Base-by-base conservation (phyloP, 768 basidiomycete genomes). In the Leccinum aurantiacum region DNA sequence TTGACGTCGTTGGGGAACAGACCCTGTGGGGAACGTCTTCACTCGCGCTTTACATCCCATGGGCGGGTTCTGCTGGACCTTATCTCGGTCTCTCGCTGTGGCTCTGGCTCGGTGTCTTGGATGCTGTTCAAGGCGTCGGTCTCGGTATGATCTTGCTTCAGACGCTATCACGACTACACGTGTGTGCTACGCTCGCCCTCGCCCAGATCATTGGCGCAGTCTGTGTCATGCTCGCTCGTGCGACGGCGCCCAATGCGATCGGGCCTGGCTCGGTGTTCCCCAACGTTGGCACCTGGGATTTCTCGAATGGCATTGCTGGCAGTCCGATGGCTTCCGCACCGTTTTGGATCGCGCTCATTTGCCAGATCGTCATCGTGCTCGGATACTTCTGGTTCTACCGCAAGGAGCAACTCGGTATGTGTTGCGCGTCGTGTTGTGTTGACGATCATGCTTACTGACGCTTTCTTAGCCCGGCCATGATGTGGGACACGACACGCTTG, bases 371-470 rank as follows among this genome's bases (percentile, higher is more conserved):
- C 65, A 93, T 96, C 69, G 92, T 95, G 59, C 75, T 88, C 61
- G 94, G 94, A 22, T 96, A 96, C 78, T 94, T 95, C 80, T 91
- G 91, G 91, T 95, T 96, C 84, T 96, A 95, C 76, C 87, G 94
- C 74, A 94, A 93, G 77, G 94, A 96, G 76, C 94, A 96, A 73
- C 84, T 96, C 61, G 75, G 90, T 90, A 71, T 55, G 89, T 53
- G 2, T 15, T 25, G 6, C 10, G 6, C 10, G 11, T 59, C 14
- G 2, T 22, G 3, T 1, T 24, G 1, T 4, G 2, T 6, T n/a
- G 25, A 22, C 8, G 31, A 31, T n/a, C 2, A 31, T n/a, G 27
- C 6, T 35, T 31, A 35, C n/a, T 60, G 60, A 60, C 50, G 10
- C 14, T 6, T 27, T 10, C 33, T 15, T 51, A 65, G 64, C 64